Percentiles rank a stretch among this genome's conserved stretches.
Conservation (phyloP, 2,329 filamentous ascomycete genomes). For the Clonostachys sp. region DNA sequence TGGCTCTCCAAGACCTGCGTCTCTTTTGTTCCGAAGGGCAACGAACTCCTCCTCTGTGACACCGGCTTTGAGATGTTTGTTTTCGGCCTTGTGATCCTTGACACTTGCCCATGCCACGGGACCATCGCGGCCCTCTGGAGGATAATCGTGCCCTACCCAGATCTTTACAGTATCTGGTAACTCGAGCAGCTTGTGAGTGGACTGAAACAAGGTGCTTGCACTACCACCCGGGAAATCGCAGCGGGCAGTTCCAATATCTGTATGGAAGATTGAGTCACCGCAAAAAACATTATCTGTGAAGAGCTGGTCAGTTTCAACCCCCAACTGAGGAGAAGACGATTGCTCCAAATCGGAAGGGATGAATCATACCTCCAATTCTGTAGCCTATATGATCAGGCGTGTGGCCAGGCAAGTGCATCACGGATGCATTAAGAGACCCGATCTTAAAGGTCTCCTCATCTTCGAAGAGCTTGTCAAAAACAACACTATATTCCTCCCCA, state of each 20-base stretch:
- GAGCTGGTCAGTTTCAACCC: neutral
- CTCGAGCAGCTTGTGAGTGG: constrained; percentile 28
- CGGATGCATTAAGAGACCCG: constrained; percentile 36
- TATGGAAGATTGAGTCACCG: constrained; percentile 43
- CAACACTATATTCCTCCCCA: constrained; percentile 30
- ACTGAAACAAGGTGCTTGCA: constrained; percentile 31
- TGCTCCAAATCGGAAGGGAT: neutral
- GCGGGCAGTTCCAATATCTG: constrained; percentile 40
- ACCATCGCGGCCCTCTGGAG: constrained; percentile 20
- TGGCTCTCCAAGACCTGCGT: constrained; percentile 31
- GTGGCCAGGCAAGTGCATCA: constrained; percentile 54
- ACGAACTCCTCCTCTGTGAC: constrained; percentile 34
- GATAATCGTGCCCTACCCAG: constrained; percentile 49
- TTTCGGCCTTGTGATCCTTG: constrained; percentile 29
- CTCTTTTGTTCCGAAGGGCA: constrained; percentile 28
- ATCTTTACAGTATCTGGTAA: constrained; percentile 33
- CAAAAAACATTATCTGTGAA: constrained; percentile 34
- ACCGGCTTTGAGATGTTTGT: constrained; percentile 36
- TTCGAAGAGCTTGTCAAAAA: constrained; percentile 48
- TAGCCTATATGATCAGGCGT: constrained; percentile 60
- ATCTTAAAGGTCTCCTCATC: constrained; percentile 49
- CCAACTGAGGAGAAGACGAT: neutral
- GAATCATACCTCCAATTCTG: constrained; percentile 36
- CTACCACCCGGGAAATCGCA: constrained; percentile 46
- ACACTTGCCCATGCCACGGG: constrained; percentile 34